phyloP scores from a whole-genome alignment of 2,329 filamentous ascomycete species.

The Tolypocladium tundrense region DNA sequence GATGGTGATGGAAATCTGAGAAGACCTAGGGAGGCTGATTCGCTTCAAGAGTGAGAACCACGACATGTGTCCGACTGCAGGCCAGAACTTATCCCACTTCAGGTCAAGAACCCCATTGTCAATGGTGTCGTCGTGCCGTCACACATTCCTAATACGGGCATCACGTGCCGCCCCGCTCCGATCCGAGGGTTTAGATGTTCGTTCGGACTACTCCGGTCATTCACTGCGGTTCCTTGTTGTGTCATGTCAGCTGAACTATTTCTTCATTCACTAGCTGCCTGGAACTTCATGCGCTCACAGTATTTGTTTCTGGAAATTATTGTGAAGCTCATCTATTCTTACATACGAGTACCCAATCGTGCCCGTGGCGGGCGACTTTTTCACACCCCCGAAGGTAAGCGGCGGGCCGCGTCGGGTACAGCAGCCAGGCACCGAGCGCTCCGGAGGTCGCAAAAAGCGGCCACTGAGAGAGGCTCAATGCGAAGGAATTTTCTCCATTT shows the following conservation, averaged over 20 bases:
- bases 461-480: too few species aligned
- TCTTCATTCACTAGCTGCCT: neutral
- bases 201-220: too few species aligned
- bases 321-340: neutral
- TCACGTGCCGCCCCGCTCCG: neutral
- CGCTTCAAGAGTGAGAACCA: slow-evolving; percentile 9
- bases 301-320: neutral
- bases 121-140: neutral
- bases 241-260: neutral
- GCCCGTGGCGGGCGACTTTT: neutral
- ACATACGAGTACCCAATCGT: neutral
- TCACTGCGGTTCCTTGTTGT: neutral
- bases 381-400: neutral
- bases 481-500: neutral
- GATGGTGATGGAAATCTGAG: slow-evolving; percentile 1
- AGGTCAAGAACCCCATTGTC: neutral
- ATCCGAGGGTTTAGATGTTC: neutral
- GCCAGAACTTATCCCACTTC: neutral
- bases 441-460: neutral
- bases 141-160: neutral
- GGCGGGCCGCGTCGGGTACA: neutral
- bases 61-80: slow-evolving; percentile 8
- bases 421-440: neutral
- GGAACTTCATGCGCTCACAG: neutral
- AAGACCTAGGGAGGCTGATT: slow-evolving; percentile 4